A percentile compares a stretch with the other conserved stretches of the same genome.
Evolutionary conservation across 106 monocot genomes (phyloP).

Genomic region (Triglochin maritima): DNA sequence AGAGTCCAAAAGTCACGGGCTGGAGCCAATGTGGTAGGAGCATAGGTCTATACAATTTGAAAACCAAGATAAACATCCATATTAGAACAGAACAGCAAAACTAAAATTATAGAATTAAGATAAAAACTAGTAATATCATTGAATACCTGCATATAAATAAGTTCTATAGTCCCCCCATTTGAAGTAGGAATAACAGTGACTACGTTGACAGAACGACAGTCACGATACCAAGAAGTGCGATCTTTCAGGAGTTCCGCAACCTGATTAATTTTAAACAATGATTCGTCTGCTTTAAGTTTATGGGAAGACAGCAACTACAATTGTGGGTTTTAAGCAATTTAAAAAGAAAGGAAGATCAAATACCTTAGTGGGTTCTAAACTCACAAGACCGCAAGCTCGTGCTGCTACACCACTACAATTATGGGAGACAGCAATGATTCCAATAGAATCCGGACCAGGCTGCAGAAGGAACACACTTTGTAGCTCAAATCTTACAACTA

Average conservation of each 20-base stretch:
- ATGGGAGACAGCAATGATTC: constrained; percentile 99
- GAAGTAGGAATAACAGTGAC: constrained; percentile 67
- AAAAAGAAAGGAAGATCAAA: background rate
- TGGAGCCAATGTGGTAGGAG: constrained; percentile 84
- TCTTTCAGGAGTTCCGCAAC: constrained; percentile 95
- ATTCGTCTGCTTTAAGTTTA: background rate
- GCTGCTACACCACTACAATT: constrained; percentile 97
- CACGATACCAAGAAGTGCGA: constrained; percentile 88
- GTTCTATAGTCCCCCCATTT: constrained; percentile 88
- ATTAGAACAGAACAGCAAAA: background rate
- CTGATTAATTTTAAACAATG: constrained; percentile 18
- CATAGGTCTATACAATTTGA: constrained; percentile 63
- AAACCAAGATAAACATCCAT: background rate
- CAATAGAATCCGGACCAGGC: constrained; percentile 99
- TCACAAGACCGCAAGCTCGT: constrained; percentile 96
- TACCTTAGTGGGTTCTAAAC: constrained; percentile 97
- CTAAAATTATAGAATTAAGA: background rate
- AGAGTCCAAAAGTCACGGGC: constrained; percentile 98
- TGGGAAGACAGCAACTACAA: background rate
- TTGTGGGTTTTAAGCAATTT: too few relatives aligned
- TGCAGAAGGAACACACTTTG: constrained; percentile 5
- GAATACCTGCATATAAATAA: constrained; percentile 88
- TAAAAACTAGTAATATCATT: too few relatives aligned
- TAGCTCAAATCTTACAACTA: background rate
- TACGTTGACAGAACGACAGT: constrained; percentile 79